phyloP scores from a whole-genome alignment of 2,329 filamentous ascomycete species.

The Raffaelea albimanens region DNA sequence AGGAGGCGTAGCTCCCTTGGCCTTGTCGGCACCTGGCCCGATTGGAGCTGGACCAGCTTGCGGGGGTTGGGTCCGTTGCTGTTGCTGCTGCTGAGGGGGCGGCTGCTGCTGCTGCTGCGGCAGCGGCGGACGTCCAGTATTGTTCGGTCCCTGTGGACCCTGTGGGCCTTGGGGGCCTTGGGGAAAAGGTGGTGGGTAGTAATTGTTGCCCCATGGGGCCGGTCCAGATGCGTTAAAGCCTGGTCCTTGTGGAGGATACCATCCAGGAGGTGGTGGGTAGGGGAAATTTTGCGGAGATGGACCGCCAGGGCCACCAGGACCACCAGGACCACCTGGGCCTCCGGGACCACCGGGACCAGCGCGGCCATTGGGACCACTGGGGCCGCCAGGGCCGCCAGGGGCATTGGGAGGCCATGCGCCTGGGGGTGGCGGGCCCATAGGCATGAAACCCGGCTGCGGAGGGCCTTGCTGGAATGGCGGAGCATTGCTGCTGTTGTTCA shows the following conservation, averaged over 20 bases:
- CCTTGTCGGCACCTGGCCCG: conserved; percentile 38
- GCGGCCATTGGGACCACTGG: background rate
- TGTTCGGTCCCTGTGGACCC: conserved; percentile 21
- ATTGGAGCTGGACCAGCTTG: conserved; percentile 41
- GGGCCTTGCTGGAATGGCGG: conserved; percentile 21
- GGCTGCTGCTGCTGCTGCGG: conserved; percentile 21
- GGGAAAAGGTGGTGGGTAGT: conserved; percentile 44
- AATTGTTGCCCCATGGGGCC: conserved; percentile 48
- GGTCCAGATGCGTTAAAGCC: conserved; percentile 59
- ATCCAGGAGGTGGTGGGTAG: conserved; percentile 68
- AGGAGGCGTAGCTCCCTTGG: conserved; percentile 14
- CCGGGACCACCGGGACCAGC: conserved; percentile 1
- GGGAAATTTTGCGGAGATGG: conserved; percentile 39
- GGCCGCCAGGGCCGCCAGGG: conserved; percentile 14
- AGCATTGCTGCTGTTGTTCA: conserved; percentile 17
- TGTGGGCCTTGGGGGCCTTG: conserved; percentile 17
- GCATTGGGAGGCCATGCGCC: background rate
- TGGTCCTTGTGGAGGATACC: conserved; percentile 64
- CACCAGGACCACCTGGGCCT: background rate
- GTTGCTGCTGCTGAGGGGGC: conserved; percentile 12
- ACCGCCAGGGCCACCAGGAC: conserved; percentile 16
- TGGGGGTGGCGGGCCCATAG: conserved; percentile 21
- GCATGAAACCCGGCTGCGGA: conserved; percentile 18
- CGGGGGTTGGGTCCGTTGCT: conserved; percentile 7
- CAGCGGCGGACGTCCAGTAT: conserved; percentile 15